Evolutionary conservation across 192 early-diverging fungal species (phyloP), one percentile per base, ranked within the genome.

Genomic region (Oehlia diaphana): DNA sequence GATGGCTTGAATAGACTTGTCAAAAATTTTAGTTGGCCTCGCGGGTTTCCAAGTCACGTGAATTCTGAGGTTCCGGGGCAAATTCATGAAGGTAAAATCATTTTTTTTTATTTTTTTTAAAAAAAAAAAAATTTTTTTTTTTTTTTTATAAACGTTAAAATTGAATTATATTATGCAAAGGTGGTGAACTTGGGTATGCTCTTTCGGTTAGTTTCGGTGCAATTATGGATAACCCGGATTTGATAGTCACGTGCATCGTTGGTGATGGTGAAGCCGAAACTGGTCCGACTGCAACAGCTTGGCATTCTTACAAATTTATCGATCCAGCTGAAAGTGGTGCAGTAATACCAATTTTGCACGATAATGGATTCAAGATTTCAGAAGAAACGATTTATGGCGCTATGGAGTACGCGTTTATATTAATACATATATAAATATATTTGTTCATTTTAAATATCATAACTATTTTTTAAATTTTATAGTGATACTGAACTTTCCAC

Each of bases 181-280:
- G 86, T 37, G 86, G 86, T 19, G 86, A 86, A 31, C 75, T 85
- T 12, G 86, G 86, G 21, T 86, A 86, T 49, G 84, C 86, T 28
- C 79, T 86, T 9, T 31, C 82, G 28, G 86, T 86, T 35, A 83
- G 82, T 39, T 86, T 86, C 77, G 86, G 86, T 23, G 86, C 86
- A 12, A 82, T 81, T 42, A 80, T 86, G 83, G 86, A 86, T 63
- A 86, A 84, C 23, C 86, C 86, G 9, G 82, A 86, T 70, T 63
- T 86, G 71, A 83, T 86, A 74, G 86, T 86, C n/a, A 86, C 84
- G 53, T 86, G 84, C 74, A 81, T 86, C 49, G 84, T 86, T 47
- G 86, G 86, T 7, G 84, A 86, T 65, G 84, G 85, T 12, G 84
- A 86, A 72, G 84, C 84, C 23, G 84, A 85, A 50, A 85, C 84